These are phyloP conservation scores for Metschnikowia lochheadii DNA, from an alignment of 805 yeast genomes.

Conservation along the genomic window DNA sequence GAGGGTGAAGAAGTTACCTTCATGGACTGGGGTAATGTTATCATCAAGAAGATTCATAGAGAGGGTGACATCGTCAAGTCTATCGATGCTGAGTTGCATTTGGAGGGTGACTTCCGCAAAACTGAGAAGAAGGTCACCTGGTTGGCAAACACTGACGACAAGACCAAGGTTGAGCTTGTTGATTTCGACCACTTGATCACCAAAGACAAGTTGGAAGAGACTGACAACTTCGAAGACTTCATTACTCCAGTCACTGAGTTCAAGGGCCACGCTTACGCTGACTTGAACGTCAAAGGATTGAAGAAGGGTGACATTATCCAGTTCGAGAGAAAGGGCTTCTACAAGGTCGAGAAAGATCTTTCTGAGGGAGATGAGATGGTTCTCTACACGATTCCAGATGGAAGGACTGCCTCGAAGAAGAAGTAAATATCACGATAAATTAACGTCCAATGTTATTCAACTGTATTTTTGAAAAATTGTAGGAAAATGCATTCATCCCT, in stretches of 20 bases:
- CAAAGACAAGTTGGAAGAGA: constrained; percentile 92
- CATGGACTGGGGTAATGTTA: constrained; percentile 98
- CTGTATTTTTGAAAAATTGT: background rate
- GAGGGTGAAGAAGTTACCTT: constrained; percentile 93
- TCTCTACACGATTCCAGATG: constrained; percentile 94
- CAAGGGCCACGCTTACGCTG: constrained; percentile 74
- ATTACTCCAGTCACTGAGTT: constrained; percentile 85
- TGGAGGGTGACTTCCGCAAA: constrained; percentile 96
- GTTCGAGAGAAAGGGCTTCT: constrained; percentile 97
- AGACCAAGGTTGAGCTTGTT: constrained; percentile 69
- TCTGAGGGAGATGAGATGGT: constrained; percentile 61
- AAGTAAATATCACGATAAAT: constrained; percentile 18
- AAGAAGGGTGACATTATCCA: constrained; percentile 86
- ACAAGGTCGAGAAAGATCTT: constrained; percentile 64
- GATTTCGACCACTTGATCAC: constrained; percentile 94
- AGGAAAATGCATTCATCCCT: background rate
- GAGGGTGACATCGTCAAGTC: constrained; percentile 56
- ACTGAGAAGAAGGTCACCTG: constrained; percentile 93
- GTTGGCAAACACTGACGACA: constrained; percentile 80
- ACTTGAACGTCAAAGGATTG: constrained; percentile 68
- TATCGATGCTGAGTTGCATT: constrained; percentile 73
- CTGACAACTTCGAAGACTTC: constrained; percentile 89
- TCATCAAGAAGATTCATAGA: constrained; percentile 65
- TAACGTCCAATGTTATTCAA: background rate
- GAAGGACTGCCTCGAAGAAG: constrained; percentile 52